Evolutionary conservation across 2,329 filamentous ascomycete species (phyloP).

Genomic region (Fusarium sp.): DNA sequence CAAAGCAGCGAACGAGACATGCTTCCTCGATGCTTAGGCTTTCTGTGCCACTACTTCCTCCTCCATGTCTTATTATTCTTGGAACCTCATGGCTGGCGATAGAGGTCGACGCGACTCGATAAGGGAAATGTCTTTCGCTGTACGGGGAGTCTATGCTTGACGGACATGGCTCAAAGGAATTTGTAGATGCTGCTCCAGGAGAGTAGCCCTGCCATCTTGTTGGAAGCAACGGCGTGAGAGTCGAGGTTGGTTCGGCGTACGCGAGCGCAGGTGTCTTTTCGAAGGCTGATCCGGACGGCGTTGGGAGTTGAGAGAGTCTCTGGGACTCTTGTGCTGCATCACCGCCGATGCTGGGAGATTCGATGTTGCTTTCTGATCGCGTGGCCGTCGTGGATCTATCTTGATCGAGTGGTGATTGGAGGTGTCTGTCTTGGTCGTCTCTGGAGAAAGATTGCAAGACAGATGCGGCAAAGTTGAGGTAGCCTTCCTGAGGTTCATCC

Average conservation of each 20-base stretch:
- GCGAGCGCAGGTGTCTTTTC: background rate
- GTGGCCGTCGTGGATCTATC: background rate
- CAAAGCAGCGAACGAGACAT: conserved; percentile 30
- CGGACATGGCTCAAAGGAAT: background rate
- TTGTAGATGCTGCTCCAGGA: background rate
- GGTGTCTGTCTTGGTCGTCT: background rate
- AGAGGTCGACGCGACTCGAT: background rate
- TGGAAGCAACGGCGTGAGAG: background rate
- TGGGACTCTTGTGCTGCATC: background rate
- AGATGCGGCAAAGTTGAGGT: conserved; percentile 18
- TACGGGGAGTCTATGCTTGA: background rate
- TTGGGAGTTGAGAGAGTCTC: background rate
- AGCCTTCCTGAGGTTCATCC: conserved; percentile 14
- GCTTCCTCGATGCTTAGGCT: conserved; percentile 18
- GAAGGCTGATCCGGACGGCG: background rate
- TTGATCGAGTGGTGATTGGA: background rate
- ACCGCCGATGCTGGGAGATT: background rate
- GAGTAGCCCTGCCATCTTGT: background rate
- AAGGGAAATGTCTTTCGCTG: background rate
- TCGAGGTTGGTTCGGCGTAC: background rate
- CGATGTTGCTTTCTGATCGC: background rate
- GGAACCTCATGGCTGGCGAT: background rate
- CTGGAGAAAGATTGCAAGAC: conserved; percentile 23
- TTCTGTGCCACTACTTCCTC: background rate
- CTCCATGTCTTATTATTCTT: background rate